Percentiles rank a stretch among this genome's conserved stretches.
phyloP scores from a whole-genome alignment of 2,329 filamentous ascomycete genomes.

The Dryadomyces quercivorus region DNA sequence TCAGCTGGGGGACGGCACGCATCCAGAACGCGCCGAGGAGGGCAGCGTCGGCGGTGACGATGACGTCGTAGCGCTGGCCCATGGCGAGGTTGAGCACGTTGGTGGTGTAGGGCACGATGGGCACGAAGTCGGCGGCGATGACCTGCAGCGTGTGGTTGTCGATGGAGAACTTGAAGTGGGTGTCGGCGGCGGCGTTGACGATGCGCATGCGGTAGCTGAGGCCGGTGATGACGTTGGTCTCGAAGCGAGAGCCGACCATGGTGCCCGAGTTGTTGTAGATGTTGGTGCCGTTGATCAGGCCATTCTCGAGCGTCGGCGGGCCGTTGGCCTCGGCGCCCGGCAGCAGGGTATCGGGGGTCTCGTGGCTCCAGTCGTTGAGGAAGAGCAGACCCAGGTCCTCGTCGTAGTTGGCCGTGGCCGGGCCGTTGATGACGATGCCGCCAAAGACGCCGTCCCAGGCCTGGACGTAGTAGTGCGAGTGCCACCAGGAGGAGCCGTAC shows the following conservation, averaged over 20 bases:
- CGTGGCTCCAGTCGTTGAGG: slow-evolving; percentile 47
- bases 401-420: slow-evolving; percentile 41
- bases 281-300: slow-evolving; percentile 50
- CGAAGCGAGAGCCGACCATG: slow-evolving; percentile 29
- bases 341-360: slow-evolving; percentile 34
- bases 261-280: slow-evolving; percentile 37
- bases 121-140: slow-evolving; percentile 40
- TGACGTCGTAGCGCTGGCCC: slow-evolving; percentile 25
- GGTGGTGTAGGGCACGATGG: slow-evolving; percentile 36
- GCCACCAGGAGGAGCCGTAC: slow-evolving; percentile 47
- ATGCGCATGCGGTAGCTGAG: slow-evolving; percentile 35
- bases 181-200: slow-evolving; percentile 36
- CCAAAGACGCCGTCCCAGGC: slow-evolving; percentile 49
- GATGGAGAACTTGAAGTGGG: slow-evolving; percentile 39
- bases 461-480: slow-evolving; percentile 48
- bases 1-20: slow-evolving; percentile 4
- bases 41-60: slow-evolving; percentile 13
- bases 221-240: slow-evolving; percentile 33
- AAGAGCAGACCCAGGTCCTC: slow-evolving; percentile 44
- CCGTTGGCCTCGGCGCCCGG: slow-evolving; percentile 15
- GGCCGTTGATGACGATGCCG: slow-evolving; percentile 49
- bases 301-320: slow-evolving; percentile 11
- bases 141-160: slow-evolving; percentile 39
- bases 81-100: slow-evolving; percentile 35
- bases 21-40: slow-evolving; percentile 4